Evolutionary conservation across 305 asterid species (phyloP).

Genomic region (Striga hermonthica): DNA sequence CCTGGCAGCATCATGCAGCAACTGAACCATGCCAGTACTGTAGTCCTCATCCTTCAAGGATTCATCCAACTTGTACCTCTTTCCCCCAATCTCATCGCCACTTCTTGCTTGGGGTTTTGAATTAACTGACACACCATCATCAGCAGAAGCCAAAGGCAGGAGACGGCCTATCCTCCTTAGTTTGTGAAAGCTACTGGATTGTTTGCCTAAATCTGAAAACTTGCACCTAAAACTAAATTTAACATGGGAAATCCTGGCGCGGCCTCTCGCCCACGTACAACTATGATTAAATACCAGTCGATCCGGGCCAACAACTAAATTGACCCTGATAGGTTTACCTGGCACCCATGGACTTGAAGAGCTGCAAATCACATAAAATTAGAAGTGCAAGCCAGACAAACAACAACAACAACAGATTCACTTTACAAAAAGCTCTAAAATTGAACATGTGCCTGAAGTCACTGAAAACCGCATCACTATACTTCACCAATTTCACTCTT

Average conservation of each 20-base stretch:
- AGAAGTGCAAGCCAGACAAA: conserved; percentile 37
- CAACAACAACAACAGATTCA: conserved; percentile 4
- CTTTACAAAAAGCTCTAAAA: conserved; percentile 19
- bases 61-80: conserved; percentile 63
- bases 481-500: conserved; percentile 10
- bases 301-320: conserved; percentile 39
- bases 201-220: conserved; percentile 39
- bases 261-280: conserved; percentile 51
- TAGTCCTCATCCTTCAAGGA: conserved; percentile 76
- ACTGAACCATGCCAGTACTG: conserved; percentile 69
- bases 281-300: conserved; percentile 39
- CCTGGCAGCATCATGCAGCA: conserved; percentile 95
- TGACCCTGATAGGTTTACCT: conserved; percentile 47
- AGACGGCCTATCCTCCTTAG: conserved; percentile 46
- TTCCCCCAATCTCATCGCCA: conserved; percentile 53
- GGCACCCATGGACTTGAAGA: conserved; percentile 52
- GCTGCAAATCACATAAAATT: conserved; percentile 50
- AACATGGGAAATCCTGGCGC: conserved; percentile 43
- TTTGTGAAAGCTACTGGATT: conserved; percentile 37
- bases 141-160: conserved; percentile 72
- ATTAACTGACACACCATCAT: conserved; percentile 83
- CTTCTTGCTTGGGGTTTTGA: conserved; percentile 60
- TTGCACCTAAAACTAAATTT: conserved; percentile 39
- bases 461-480: background rate
- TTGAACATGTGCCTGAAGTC: conserved; percentile 1